These are phyloP conservation scores for Helicosporidium sp. DNA, from an alignment of 139 green algal species.

Conservation along the genomic window DNA sequence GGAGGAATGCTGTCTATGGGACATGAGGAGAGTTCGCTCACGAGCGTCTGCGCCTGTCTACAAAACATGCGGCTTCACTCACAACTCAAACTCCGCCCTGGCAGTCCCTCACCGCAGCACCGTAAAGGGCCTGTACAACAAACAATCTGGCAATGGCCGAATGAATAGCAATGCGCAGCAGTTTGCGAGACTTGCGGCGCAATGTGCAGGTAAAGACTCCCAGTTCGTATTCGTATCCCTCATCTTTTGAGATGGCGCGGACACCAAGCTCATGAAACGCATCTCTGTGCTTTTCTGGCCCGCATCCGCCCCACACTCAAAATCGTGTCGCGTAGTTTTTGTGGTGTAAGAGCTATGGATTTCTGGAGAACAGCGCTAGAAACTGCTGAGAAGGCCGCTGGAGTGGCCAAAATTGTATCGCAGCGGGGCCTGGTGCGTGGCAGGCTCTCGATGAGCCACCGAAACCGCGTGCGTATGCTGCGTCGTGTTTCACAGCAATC, in stretches of 20 bases:
- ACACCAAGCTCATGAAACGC: no score
- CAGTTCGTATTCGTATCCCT: no score
- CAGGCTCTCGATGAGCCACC: not conserved
- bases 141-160: not conserved
- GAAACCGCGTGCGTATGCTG: not conserved
- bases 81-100: no score
- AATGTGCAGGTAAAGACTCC: no score
- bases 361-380: conserved; percentile 7
- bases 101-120: no score
- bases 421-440: conserved; percentile 13
- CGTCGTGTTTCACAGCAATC: not conserved
- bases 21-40: conserved; percentile 15
- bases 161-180: not conserved
- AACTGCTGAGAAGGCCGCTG: conserved; percentile 6
- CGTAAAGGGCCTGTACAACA: not conserved
- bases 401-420: conserved; percentile 6
- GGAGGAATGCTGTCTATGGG: conserved; percentile 18
- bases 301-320: no score
- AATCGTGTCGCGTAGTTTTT: not conserved
- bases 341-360: not conserved
- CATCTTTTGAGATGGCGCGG: no score
- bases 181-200: no score
- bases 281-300: no score
- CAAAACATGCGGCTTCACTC: conserved; percentile 23
- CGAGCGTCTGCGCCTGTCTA: conserved; percentile 17